phyloP scores from a whole-genome alignment of 805 yeast genomes.

The Candida boleticola region DNA sequence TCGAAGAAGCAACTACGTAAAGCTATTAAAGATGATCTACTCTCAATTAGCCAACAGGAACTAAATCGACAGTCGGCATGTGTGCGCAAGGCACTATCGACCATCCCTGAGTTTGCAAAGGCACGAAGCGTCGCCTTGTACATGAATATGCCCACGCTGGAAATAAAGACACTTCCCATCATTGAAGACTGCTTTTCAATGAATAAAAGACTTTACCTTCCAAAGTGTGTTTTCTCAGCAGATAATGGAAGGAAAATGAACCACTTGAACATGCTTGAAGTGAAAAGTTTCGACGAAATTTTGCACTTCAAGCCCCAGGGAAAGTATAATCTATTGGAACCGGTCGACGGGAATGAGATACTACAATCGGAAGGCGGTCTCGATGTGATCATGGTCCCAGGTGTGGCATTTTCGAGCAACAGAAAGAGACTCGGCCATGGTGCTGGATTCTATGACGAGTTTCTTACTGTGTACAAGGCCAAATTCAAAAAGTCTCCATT shows the following conservation, averaged over 20 bases:
- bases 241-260: constrained; percentile 29
- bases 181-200: constrained; percentile 50
- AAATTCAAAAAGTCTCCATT: constrained; percentile 32
- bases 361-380: constrained; percentile 39
- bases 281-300: constrained; percentile 44
- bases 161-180: constrained; percentile 58
- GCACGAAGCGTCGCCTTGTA: constrained; percentile 61
- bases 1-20: constrained; percentile 22
- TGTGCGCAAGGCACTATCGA: constrained; percentile 18
- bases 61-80: constrained; percentile 23
- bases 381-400: constrained; percentile 80
- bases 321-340: constrained; percentile 65
- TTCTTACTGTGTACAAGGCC: constrained; percentile 20
- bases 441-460: constrained; percentile 86
- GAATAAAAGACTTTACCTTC: constrained; percentile 56
- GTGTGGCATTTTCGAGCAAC: constrained; percentile 65
- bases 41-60: constrained; percentile 12
- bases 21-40: constrained; percentile 21
- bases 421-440: constrained; percentile 83
- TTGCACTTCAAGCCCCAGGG: constrained; percentile 61
- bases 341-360: constrained; percentile 37
- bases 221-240: constrained; percentile 42
- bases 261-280: constrained; percentile 56
- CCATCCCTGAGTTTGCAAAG: constrained; percentile 33
- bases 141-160: constrained; percentile 74